Evolutionary conservation across 768 basidiomycete genomes (phyloP).

Genomic region (Podaxis sp.): DNA sequence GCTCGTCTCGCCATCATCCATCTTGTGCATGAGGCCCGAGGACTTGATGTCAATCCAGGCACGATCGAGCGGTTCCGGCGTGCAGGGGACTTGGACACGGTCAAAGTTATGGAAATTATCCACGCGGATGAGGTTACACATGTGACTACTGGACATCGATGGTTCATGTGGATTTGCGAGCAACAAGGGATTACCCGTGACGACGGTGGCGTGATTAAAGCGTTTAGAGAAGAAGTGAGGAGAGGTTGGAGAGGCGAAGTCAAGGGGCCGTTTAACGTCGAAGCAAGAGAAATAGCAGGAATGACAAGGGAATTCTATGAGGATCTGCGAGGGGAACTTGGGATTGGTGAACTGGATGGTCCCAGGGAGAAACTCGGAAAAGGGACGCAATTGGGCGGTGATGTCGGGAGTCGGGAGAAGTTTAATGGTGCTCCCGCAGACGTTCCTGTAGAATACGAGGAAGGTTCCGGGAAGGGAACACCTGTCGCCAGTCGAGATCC

Average conservation of each 20-base stretch:
- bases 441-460: background rate
- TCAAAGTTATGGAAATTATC: conserved; percentile 68
- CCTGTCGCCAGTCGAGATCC: background rate
- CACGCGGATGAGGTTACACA: conserved; percentile 83
- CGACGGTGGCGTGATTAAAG: conserved; percentile 34
- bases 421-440: background rate
- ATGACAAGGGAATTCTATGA: conserved; percentile 73
- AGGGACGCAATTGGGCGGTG: background rate
- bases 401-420: background rate
- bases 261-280: conserved; percentile 81
- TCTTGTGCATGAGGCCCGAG: conserved; percentile 82
- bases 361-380: background rate
- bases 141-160: conserved; percentile 79
- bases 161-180: conserved; percentile 79
- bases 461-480: background rate
- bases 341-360: conserved; percentile 15
- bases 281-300: conserved; percentile 72
- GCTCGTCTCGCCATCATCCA: conserved; percentile 82
- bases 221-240: conserved; percentile 71
- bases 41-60: conserved; percentile 80
- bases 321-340: conserved; percentile 64
- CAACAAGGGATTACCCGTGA: conserved; percentile 21
- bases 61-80: conserved; percentile 73
- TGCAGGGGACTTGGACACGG: conserved; percentile 66
- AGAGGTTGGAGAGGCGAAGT: conserved; percentile 70